Base-by-base conservation (phyloP, 2,329 filamentous ascomycete species). In the Epichloe sp. region DNA sequence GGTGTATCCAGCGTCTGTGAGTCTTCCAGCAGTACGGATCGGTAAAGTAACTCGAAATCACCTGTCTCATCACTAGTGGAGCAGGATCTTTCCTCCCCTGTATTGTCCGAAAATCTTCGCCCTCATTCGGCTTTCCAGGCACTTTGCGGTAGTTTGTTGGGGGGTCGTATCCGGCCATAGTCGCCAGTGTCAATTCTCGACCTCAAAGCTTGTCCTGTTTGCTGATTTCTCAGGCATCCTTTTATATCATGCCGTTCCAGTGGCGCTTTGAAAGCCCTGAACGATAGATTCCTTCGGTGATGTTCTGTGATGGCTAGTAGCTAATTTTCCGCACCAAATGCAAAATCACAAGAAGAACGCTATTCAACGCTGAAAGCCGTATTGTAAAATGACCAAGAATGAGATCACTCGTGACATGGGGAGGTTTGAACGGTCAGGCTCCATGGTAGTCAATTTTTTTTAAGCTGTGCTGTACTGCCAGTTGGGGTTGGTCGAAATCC, bases 1-100 rank as follows among this genome's bases (percentile, higher is more conserved):
- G 42, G 42, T 41, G 48, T 45, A 43, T 40, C 38, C 48, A 45
- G 42, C 42, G 35, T 38, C 48, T 45, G n/a, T 35, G 14, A n/a
- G 37, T 41, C 34, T 14, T 37, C 21, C 42, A 31, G 10, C 26
- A 42, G n/a, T n/a, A n/a, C n/a, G n/a, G n/a, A n/a, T n/a, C n/a
- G n/a, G n/a, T n/a, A n/a, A n/a, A n/a, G n/a, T n/a, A n/a, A n/a
- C n/a, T n/a, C n/a, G n/a, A n/a, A n/a, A n/a, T 50, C 41, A 45
- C 42, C 35, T 45, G 42, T 11, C 42, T 50, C 26, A 5, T 49
- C 5, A 11, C 10, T 42, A 10, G 48, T 43, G 48, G 26, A 43
- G n/a, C 41, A 34, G n/a, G 3, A 46, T 15, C 44, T 19, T 21
- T 19, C n/a, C 14, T 17, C 31, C 44, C 44, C 3, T 46, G 44